phyloP scores from a whole-genome alignment of 306 rosid species.

The Lagenaria siceraria region DNA sequence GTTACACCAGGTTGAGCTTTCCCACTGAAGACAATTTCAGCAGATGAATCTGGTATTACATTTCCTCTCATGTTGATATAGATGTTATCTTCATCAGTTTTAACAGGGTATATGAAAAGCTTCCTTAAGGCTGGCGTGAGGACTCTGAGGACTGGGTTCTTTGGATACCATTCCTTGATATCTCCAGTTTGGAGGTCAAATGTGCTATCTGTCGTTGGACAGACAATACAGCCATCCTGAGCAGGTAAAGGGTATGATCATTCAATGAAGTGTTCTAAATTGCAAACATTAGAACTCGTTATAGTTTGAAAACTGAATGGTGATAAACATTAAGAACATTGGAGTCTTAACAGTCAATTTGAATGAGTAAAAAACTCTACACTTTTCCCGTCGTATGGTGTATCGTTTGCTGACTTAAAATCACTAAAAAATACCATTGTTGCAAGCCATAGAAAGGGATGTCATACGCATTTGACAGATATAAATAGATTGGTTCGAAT shows the following conservation, averaged over 20 bases:
- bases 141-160: conserved; percentile 75
- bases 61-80: conserved; percentile 51
- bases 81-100: conserved; percentile 71
- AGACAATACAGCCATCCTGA: conserved; percentile 88
- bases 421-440: neutral
- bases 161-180: conserved; percentile 85
- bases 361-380: neutral
- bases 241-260: neutral
- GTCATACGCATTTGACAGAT: neutral
- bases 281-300: neutral
- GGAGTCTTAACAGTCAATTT: neutral
- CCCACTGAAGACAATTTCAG: conserved; percentile 83
- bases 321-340: neutral
- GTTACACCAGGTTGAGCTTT: conserved; percentile 89
- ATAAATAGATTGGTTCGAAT: neutral
- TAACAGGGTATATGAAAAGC: conserved; percentile 55
- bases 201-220: conserved; percentile 95
- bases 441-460: neutral
- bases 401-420: neutral
- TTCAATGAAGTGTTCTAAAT: neutral
- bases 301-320: neutral
- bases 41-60: conserved; percentile 34
- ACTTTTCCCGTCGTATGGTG: neutral
- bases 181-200: conserved; percentile 69
- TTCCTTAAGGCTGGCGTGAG: conserved; percentile 74